Evolutionary conservation across 805 yeast genomes (phyloP), one percentile per base, ranked within the genome.

Genomic region (Wickerhamiella musiphila): DNA sequence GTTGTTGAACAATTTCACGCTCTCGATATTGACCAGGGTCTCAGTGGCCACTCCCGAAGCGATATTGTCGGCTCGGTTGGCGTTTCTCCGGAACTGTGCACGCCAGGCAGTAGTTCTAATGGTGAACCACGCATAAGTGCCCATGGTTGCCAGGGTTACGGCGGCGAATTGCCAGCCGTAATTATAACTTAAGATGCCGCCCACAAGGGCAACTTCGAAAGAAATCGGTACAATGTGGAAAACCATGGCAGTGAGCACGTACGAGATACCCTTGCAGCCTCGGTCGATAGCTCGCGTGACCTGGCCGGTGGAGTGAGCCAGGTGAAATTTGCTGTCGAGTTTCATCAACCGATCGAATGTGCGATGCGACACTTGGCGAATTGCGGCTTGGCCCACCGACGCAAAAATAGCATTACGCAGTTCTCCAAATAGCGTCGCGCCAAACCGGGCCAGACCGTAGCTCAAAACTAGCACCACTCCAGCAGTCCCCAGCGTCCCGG

Each of bases 41-140:
- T 90, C 98, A 30, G 90, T 61, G 0, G 96, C 94, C 18, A 86
- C 84, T 39, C 79, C 73, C 0, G 95, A 94, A n/a, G 94, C 94
- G 51, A 77, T 67, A 51, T 90, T 92, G 51, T 90, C 98, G 2
- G 98, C 96, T 35, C 66, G 67, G 52, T 90, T 90, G 4, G 86
- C 96, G 38, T 71, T 68, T 44, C 94, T 66, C 50, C 98, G 68
- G 57, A 90, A 90, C 32, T 71, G 68, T 1, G 98, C 82, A 57
- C 98, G 66, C 98, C 98, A 90, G 0, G 96, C 73, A 1, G 98
- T 90, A 0, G 96, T 90, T 39, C 67, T 65, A 36, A 90, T 78
- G 0, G 98, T 90, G 54, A 90, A 90, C 7, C 72, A 46, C 0
- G 94, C 70, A 50, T 90, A 90, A 0, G 84, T 70, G n/a, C 73